phyloP scores from a whole-genome alignment of 176 grass and related monocot species.

The Oryza glumipatula region DNA sequence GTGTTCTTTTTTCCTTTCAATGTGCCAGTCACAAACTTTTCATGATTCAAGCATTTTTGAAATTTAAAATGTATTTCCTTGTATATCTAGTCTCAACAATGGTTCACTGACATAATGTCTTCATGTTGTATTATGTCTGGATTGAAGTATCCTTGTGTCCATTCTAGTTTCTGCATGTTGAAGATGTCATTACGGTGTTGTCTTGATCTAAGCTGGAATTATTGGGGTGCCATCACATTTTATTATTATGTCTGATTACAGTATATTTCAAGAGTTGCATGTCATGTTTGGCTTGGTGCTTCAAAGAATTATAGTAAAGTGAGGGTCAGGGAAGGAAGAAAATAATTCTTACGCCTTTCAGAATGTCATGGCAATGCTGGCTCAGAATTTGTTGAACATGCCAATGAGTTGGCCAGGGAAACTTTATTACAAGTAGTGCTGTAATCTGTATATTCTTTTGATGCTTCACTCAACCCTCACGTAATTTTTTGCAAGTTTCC shows the following conservation, averaged over 20 bases:
- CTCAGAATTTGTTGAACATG: background rate
- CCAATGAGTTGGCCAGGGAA: background rate
- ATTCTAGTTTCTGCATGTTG: background rate
- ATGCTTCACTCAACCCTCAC: background rate
- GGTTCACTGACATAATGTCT: background rate
- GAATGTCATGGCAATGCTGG: background rate
- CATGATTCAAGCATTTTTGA: constrained; percentile 13
- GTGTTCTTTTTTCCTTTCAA: background rate
- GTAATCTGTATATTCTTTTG: background rate
- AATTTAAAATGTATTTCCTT: background rate
- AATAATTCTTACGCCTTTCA: background rate
- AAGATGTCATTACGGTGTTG: background rate
- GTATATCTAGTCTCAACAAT: constrained; percentile 12
- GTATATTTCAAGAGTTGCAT: too few species aligned
- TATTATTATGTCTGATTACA: too few species aligned
- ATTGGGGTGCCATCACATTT: background rate
- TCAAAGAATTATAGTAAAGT: background rate
- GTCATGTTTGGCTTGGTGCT: background rate
- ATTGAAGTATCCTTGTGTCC: background rate
- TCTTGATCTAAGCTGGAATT: constrained; percentile 4
- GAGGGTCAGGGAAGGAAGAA: background rate
- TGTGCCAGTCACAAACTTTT: background rate
- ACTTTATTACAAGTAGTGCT: constrained; percentile 1
- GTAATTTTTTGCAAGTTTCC: background rate
- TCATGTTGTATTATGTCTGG: background rate